Percentiles rank a stretch among this genome's conserved stretches.
These are phyloP conservation scores for Eimeria acervulina DNA, from an alignment of 169 alveolate genomes.

Conservation along the genomic window DNA sequence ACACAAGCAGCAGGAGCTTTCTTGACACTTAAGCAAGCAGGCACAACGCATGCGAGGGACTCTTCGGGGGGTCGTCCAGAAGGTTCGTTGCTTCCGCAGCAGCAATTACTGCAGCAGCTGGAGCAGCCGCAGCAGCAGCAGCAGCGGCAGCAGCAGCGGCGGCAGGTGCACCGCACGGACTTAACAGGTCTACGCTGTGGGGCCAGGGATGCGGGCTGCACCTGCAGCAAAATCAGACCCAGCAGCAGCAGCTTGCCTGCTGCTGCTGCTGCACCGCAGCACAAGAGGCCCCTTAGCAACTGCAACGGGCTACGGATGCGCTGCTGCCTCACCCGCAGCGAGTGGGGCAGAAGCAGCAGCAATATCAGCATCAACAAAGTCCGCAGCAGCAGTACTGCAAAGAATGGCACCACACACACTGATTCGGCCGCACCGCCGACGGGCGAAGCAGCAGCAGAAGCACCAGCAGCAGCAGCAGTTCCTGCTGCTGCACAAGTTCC, in stretches of 20 bases:
- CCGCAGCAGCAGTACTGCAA: slow-evolving; percentile 14
- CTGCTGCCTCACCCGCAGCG: slow-evolving; percentile 26
- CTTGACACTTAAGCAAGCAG: not conserved
- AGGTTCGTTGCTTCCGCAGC: not conserved
- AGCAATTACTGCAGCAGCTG: not conserved
- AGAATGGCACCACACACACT: not conserved
- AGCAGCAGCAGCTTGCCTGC: slow-evolving; percentile 47
- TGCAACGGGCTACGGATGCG: not conserved
- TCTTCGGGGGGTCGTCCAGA: not conserved
- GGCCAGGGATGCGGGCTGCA: not conserved
- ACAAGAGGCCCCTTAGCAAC: slow-evolving; percentile 32
- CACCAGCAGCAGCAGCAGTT: slow-evolving; percentile 14
- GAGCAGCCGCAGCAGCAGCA: slow-evolving; percentile 49
- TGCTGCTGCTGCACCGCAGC: slow-evolving; percentile 32
- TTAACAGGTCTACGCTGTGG: not conserved
- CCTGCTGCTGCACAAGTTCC: not conserved
- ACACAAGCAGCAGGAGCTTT: slow-evolving; percentile 22
- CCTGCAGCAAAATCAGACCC: slow-evolving; percentile 12
- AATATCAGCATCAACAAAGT: not conserved
- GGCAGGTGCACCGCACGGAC: slow-evolving; percentile 2
- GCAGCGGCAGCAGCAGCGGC: slow-evolving; percentile 38
- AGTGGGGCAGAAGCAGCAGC: slow-evolving; percentile 36
- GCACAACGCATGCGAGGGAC: not conserved
- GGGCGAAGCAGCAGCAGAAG: not conserved
- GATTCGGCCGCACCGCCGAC: not conserved